Base-by-base conservation (phyloP, 495 filamentous ascomycete genomes). In the Diplogelasinospora grovesii region DNA sequence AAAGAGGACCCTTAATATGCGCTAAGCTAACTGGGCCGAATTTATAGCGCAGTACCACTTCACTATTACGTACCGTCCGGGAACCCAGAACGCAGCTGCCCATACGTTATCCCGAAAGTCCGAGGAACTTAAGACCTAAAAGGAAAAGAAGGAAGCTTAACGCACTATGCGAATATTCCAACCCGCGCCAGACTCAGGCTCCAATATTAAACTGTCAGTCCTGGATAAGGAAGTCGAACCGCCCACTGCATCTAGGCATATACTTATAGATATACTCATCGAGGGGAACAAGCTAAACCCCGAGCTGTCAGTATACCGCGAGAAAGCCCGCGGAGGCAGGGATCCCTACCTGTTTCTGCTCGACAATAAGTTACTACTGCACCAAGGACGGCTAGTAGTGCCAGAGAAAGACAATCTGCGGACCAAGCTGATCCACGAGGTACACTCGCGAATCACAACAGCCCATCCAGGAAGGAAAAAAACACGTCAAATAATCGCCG, bases 401-500 rank as follows among this genome's bases (percentile, higher is more conserved):
- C 22, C 22, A 0, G 39, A 42, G 8, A 1, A 25, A 10, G 25
- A 34, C 19, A 10, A 25, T 26, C 18, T 42, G 13, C 28, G 21
- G n/a, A 34, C 21, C 5, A 21, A 3, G 9, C 7, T 18, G 0
- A 33, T 42, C 6, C 9, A 22, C 3, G 28, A 42, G 13, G 7
- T 14, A 9, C 14, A 42, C 21, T 18, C 21, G 1, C 4, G 22
- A 3, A 25, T 42, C 11, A 13, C 3, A 1, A 29, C 36, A 3
- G 26, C 35, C 14, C 26, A 45, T 27, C 42, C 26, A 0, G 34
- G 34, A 11, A 2, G 33, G 3, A 38, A 34, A 7, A 45, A 45
- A 22, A 45, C 34, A 15, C 21, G 34, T 3, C 6, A 15, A 18
- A 5, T 45, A 5, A 11, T 45, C 4, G 2, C 11, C 1, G 0